These are phyloP conservation scores for Cicer arietinum DNA, from an alignment of 306 rosid genomes.

Conservation along the genomic window DNA sequence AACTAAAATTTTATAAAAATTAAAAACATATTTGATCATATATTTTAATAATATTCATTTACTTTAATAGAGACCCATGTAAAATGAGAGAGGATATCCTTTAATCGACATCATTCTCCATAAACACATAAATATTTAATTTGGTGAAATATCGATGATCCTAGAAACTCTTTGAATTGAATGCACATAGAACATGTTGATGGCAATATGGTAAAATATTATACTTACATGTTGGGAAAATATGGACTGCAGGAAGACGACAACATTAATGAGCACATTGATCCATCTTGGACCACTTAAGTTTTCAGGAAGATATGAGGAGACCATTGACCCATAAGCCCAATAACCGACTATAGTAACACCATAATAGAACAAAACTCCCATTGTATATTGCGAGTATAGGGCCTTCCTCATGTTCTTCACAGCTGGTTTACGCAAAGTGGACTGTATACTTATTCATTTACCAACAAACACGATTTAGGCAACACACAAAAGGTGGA, in stretches of 20 bases:
- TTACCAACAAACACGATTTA: background rate
- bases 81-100: too few relatives aligned
- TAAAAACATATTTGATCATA: too few relatives aligned
- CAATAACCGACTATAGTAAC: slow-evolving; percentile 57
- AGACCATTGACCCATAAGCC: slow-evolving; percentile 63
- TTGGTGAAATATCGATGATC: too few relatives aligned
- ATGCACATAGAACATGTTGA: too few relatives aligned
- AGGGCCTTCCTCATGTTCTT: slow-evolving; percentile 63
- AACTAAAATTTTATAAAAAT: too few relatives aligned
- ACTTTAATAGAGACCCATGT: too few relatives aligned
- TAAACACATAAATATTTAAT: too few relatives aligned
- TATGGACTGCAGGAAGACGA: slow-evolving; percentile 57
- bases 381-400: slow-evolving; percentile 53
- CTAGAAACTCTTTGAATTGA: too few relatives aligned
- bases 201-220: too few relatives aligned
- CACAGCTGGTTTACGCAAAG: slow-evolving; percentile 58
- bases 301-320: slow-evolving; percentile 56
- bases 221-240: slow-evolving; percentile 66
- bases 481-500: too few relatives aligned
- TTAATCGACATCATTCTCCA: too few relatives aligned
- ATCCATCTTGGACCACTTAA: slow-evolving; percentile 62
- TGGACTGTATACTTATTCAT: slow-evolving; percentile 44
- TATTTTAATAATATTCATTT: too few relatives aligned
- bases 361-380: slow-evolving; percentile 54
- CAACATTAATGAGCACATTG: slow-evolving; percentile 48